Evolutionary conservation across 805 yeast genomes (phyloP).

Genomic region (Candida insectalens): DNA sequence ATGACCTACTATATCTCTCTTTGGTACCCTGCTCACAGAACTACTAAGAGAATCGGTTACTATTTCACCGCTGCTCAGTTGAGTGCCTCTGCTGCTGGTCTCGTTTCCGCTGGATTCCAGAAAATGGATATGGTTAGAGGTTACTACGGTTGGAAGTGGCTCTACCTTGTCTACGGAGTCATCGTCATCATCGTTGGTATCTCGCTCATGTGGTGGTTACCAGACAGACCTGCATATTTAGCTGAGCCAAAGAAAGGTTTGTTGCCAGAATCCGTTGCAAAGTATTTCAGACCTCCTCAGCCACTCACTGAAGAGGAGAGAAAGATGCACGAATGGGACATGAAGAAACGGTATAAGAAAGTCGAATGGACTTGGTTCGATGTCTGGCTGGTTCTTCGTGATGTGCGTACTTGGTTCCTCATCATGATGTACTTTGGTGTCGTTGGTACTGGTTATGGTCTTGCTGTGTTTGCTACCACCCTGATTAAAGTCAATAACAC

Average conservation of each 20-base stretch:
- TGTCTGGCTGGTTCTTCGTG: slow-evolving; percentile 42
- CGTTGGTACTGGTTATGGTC: slow-evolving; percentile 84
- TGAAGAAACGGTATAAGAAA: slow-evolving; percentile 39
- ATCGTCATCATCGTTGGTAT: slow-evolving; percentile 59
- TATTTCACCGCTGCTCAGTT: slow-evolving; percentile 88
- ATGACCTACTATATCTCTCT: slow-evolving; percentile 73
- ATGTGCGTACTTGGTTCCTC: slow-evolving; percentile 69
- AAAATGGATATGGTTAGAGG: slow-evolving; percentile 68
- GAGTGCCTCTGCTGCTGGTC: slow-evolving; percentile 84
- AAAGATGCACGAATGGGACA: slow-evolving; percentile 48
- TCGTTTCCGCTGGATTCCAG: slow-evolving; percentile 83
- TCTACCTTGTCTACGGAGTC: slow-evolving; percentile 68
- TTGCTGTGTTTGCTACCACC: slow-evolving; percentile 78
- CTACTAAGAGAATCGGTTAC: slow-evolving; percentile 74
- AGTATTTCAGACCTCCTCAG: slow-evolving; percentile 17
- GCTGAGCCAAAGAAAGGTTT: not conserved
- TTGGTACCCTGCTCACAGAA: slow-evolving; percentile 77
- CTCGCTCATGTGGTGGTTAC: slow-evolving; percentile 71
- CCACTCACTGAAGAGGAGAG: slow-evolving; percentile 50
- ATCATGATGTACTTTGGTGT: slow-evolving; percentile 87
- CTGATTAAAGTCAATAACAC: slow-evolving; percentile 61
- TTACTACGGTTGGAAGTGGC: slow-evolving; percentile 79
- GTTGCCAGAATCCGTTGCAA: slow-evolving; percentile 11
- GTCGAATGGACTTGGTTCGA: slow-evolving; percentile 53
- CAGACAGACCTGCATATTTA: slow-evolving; percentile 54